Conservation (phyloP, 2,329 filamentous ascomycete species). For the Colletotrichum caudatum region DNA sequence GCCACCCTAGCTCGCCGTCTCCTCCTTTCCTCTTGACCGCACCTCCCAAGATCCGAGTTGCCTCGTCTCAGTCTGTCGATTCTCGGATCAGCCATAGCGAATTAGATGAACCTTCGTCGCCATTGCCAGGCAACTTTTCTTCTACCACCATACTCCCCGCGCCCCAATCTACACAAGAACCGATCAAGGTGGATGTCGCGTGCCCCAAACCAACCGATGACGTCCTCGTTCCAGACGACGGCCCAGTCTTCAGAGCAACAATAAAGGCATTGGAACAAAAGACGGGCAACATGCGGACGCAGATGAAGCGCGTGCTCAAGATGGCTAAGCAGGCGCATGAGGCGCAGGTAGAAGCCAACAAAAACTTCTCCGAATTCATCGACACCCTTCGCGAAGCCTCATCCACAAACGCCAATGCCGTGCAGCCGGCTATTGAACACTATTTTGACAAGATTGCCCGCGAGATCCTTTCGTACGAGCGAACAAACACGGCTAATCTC, state of each 20-base stretch:
- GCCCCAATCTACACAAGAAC: slow-evolving; percentile 54
- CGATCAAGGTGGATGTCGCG: slow-evolving; percentile 87
- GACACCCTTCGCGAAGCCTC: slow-evolving; percentile 89
- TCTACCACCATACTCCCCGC: slow-evolving; percentile 38
- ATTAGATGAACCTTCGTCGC: slow-evolving; percentile 70
- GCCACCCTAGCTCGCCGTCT: slow-evolving; percentile 74
- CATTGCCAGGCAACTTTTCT: slow-evolving; percentile 53
- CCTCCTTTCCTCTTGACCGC: slow-evolving; percentile 79
- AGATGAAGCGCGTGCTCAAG: slow-evolving; percentile 97
- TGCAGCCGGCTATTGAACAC: slow-evolving; percentile 96
- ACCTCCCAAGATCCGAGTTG: slow-evolving; percentile 81
- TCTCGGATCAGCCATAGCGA: slow-evolving; percentile 83
- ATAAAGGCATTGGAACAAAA: slow-evolving; percentile 98
- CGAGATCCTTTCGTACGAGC: slow-evolving; percentile 89
- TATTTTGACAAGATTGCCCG: slow-evolving; percentile 98
- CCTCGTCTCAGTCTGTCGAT: slow-evolving; percentile 88
- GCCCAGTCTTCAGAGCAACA: slow-evolving; percentile 93
- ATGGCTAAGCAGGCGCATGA: slow-evolving; percentile 89
- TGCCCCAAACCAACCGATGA: slow-evolving; percentile 89
- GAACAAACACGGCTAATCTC: slow-evolving; percentile 83
- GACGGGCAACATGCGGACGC: slow-evolving; percentile 90
- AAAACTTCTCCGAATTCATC: slow-evolving; percentile 84
- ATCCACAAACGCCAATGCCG: slow-evolving; percentile 91
- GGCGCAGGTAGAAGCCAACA: slow-evolving; percentile 86
- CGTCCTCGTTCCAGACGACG: slow-evolving; percentile 87